Percentiles rank a stretch among this genome's conserved stretches.
Conservation (phyloP, 805 yeast genomes). For the Zygosaccharomyces rouxii region DNA sequence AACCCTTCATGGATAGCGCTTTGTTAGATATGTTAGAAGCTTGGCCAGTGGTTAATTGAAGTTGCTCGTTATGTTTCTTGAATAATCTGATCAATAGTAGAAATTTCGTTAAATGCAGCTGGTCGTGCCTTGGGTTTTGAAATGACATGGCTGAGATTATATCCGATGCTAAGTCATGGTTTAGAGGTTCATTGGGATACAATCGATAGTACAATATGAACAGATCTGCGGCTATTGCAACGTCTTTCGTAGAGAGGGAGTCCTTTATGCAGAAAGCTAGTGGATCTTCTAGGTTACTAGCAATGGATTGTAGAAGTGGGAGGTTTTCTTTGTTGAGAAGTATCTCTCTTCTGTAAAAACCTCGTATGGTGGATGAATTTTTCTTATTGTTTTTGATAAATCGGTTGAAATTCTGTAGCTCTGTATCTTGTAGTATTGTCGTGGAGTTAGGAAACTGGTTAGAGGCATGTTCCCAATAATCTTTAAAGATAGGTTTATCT, state of each 20-base stretch:
- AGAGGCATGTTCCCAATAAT: constrained; percentile 7
- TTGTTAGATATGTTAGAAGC: constrained; percentile 21
- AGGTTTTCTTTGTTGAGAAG: constrained; percentile 6
- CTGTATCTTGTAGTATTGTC: constrained; percentile 1
- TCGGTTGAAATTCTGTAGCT: neutral
- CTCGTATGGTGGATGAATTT: constrained; percentile 12
- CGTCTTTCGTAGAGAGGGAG: constrained; percentile 16
- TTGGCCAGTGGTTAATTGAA: constrained; percentile 15
- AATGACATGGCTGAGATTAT: constrained; percentile 22
- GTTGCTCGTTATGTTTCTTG: neutral
- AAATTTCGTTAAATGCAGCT: constrained; percentile 16
- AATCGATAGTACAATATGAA: constrained; percentile 20
- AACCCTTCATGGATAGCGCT: constrained; percentile 18
- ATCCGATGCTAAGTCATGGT: constrained; percentile 6
- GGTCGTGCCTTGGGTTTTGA: constrained; percentile 22
- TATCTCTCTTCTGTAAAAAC: constrained; percentile 14
- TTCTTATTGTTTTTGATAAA: constrained; percentile 8
- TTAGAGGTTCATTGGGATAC: constrained; percentile 7
- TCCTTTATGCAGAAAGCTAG: constrained; percentile 20
- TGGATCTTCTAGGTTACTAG: constrained; percentile 4
- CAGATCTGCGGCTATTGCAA: constrained; percentile 22
- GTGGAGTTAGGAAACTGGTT: neutral
- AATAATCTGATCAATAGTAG: constrained; percentile 14
- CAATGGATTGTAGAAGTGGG: neutral
- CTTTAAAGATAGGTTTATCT: constrained; percentile 4